Percentiles rank a stretch among this genome's conserved stretches.
phyloP scores from a whole-genome alignment of 192 early-diverging fungal genomes.

The Gaertneriomyces semiglobifer region DNA sequence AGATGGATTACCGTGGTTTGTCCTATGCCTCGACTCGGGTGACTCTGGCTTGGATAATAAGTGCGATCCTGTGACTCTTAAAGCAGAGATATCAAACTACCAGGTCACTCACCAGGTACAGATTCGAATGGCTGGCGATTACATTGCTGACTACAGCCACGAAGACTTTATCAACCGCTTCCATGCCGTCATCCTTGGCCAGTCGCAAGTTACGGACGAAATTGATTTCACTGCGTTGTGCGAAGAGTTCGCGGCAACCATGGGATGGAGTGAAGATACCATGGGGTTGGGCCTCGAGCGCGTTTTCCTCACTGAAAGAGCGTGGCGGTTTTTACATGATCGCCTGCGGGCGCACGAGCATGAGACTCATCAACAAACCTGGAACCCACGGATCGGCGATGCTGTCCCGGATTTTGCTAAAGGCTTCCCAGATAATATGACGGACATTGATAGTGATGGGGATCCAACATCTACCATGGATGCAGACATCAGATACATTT shows the following conservation, averaged over 20 bases:
- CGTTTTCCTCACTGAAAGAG: conserved; percentile 33
- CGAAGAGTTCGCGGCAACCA: conserved; percentile 26
- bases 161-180: conserved; percentile 25
- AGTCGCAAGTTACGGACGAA: conserved; percentile 13
- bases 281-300: conserved; percentile 24
- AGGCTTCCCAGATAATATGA: conserved; percentile 18
- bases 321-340: conserved; percentile 30
- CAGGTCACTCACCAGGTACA: conserved; percentile 18
- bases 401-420: conserved; percentile 6
- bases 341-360: conserved; percentile 25
- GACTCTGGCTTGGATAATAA: conserved; percentile 34
- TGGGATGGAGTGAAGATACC: conserved; percentile 26
- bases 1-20: conserved; percentile 25
- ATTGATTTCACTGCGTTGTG: conserved; percentile 18
- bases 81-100: conserved; percentile 25
- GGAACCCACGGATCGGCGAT: conserved; percentile 6
- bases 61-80: conserved; percentile 63
- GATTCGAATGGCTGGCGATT: conserved; percentile 22
- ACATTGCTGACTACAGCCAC: conserved; percentile 24
- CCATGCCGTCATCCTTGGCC: conserved; percentile 16
- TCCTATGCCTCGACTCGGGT: conserved; percentile 22
- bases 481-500: conserved; percentile 12
- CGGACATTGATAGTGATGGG: conserved; percentile 22
- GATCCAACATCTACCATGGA: neutral
- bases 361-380: neutral